These are phyloP conservation scores for Eucalyptus dawsonii DNA, from an alignment of 345 rosid genomes.

Conservation along the genomic window DNA sequence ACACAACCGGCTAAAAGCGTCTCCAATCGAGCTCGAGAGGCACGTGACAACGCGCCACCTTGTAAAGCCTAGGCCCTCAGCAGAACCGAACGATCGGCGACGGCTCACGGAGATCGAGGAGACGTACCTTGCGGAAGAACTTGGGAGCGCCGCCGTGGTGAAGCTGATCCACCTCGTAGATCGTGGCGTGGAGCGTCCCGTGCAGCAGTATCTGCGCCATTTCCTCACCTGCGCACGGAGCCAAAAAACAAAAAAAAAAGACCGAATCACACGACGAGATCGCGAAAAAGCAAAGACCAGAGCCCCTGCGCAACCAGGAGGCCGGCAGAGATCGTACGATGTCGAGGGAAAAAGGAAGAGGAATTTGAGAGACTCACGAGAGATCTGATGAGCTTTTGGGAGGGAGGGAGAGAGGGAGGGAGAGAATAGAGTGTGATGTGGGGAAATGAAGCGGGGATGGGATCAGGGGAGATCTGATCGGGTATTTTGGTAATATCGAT, in stretches of 20 bases:
- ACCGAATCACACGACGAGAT: neutral
- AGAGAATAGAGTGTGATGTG: neutral
- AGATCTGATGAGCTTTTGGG: neutral
- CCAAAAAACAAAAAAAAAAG: neutral
- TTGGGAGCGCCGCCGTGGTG: conserved; percentile 29
- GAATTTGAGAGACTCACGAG: neutral
- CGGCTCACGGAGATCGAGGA: neutral
- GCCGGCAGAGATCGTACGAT: neutral
- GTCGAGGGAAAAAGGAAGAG: neutral
- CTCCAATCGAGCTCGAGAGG: neutral
- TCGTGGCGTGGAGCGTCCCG: conserved; percentile 81
- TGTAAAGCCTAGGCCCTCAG: neutral
- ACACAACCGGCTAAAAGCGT: neutral
- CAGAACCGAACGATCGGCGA: neutral
- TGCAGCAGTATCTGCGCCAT: conserved; percentile 70
- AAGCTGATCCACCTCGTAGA: conserved; percentile 78
- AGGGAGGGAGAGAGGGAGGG: neutral
- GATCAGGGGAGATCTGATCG: neutral
- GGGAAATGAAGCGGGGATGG: neutral
- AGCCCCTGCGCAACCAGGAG: neutral
- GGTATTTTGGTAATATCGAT: neutral
- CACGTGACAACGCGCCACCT: neutral
- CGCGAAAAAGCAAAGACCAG: neutral
- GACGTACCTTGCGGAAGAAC: conserved; percentile 57
- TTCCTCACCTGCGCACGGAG: conserved; percentile 11